Base-by-base conservation (phyloP, 306 rosid genomes). In the Quercus mongolica region DNA sequence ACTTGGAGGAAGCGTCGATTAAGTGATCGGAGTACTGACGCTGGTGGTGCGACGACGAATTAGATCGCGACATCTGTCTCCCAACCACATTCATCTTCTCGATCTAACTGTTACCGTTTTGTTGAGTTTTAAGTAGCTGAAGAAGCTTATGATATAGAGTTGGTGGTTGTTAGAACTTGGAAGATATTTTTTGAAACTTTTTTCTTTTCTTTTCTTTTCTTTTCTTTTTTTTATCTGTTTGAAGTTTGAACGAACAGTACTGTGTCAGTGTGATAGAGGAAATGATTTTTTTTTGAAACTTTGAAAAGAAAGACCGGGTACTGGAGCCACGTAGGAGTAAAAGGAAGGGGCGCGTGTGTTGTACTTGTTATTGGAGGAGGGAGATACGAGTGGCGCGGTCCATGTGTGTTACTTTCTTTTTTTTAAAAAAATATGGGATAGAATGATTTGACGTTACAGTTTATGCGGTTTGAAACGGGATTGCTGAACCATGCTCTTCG, bases 21-120 rank as follows among this genome's bases (percentile, higher is more conserved):
- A 86, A 85, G 88, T 84, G 85, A 69, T 89, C 94, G 21, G 94
- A 91, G 77, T 78, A 84, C 86, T 91, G 96, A 55, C 94, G 93
- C 73, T 90, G 90, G 74, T 90, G 93, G 75, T 81, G 91, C 71
- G 79, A 73, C 69, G 85, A 71, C 56, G 97, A 82, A 83, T 55
- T 83, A 15, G 91, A 85, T 86, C 94, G 85, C 81, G 88, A 81
- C 90, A 88, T 85, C 75, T 83, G 83, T 81, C 88, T 87, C 63
- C 85, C 89, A 76, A 83, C 80, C 74, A 74, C 89, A 58, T 82
- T 92, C 89, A 78, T 87, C 78, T 74, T 81, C 82, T 62, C 52
- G 52, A 68, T 68, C 72, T 9, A 15, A 49, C 46, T 41, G 46
- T 41, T 41, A 0, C 46, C 19, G 4, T 65, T 17, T 18, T 67